Conservation (phyloP, 2,329 filamentous ascomycete genomes). For the Pyricularia pennisetigena region DNA sequence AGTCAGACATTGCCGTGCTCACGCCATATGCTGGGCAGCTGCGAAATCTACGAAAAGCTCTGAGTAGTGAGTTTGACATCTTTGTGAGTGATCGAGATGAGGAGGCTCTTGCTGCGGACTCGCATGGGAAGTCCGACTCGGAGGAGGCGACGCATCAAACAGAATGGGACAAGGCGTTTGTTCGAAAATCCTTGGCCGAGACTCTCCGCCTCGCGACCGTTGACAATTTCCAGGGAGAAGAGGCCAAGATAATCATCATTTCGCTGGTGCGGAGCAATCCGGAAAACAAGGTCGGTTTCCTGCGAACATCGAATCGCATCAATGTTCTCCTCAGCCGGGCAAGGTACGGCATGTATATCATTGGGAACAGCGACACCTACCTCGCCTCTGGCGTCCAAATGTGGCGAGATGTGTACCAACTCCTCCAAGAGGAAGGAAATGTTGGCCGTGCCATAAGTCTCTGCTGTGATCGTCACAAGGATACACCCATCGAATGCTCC, state of each 20-base stretch:
- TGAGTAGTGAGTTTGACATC: constrained; percentile 47
- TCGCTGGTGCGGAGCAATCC: constrained; percentile 63
- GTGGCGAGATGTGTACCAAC: constrained; percentile 50
- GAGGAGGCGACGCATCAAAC: constrained; percentile 7
- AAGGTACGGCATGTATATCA: constrained; percentile 60
- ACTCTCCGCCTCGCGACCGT: constrained; percentile 52
- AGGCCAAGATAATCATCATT: constrained; percentile 60
- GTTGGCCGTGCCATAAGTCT: constrained; percentile 43
- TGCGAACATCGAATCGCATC: constrained; percentile 56
- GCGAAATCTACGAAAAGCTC: constrained; percentile 33
- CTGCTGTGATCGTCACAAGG: constrained; percentile 50
- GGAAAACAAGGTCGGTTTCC: constrained; percentile 49
- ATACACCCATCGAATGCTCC: constrained; percentile 37
- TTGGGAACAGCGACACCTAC: constrained; percentile 55
- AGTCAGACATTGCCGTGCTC: constrained; percentile 57
- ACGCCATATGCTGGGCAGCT: constrained; percentile 56
- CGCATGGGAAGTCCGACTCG: constrained; percentile 19
- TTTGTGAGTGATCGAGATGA: constrained; percentile 52
- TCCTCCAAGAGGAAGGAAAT: constrained; percentile 33
- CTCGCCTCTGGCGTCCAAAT: constrained; percentile 36
- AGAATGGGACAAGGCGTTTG: constrained; percentile 24
- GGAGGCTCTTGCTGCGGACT: constrained; percentile 36
- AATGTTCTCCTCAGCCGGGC: constrained; percentile 61
- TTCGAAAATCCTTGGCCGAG: constrained; percentile 22
- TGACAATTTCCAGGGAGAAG: constrained; percentile 72